Evolutionary conservation across 1,139 yeast genomes (phyloP).

Genomic region (Taphrina sp.): DNA sequence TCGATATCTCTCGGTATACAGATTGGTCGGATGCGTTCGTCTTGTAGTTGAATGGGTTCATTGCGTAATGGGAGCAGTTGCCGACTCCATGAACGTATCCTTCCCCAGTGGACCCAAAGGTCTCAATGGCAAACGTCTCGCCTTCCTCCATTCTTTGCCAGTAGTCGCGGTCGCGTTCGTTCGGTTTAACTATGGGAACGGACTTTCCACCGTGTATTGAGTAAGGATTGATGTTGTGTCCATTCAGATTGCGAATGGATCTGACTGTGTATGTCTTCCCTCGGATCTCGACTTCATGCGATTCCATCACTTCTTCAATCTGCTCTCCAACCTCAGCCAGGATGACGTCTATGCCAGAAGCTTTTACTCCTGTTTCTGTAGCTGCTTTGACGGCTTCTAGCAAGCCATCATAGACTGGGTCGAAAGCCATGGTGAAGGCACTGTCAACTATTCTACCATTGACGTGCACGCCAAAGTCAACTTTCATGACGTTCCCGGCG

Average conservation of each 20-base stretch:
- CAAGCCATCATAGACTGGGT: slow-evolving; percentile 75
- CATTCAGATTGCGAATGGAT: slow-evolving; percentile 87
- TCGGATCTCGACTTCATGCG: slow-evolving; percentile 84
- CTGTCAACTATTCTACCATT: slow-evolving; percentile 91
- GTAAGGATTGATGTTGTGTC: slow-evolving; percentile 84
- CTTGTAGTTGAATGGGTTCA: slow-evolving; percentile 39
- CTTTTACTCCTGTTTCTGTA: slow-evolving; percentile 87
- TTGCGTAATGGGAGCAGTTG: slow-evolving; percentile 91
- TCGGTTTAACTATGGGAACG: slow-evolving; percentile 80
- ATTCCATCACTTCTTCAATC: slow-evolving; percentile 95
- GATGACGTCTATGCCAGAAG: slow-evolving; percentile 94
- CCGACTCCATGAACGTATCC: slow-evolving; percentile 86
- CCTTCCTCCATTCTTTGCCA: slow-evolving; percentile 98
- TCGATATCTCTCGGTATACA: slow-evolving; percentile 53
- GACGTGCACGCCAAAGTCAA: slow-evolving; percentile 95
- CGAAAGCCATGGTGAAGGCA: slow-evolving; percentile 90
- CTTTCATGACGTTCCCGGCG: slow-evolving; percentile 92
- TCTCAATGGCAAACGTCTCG: slow-evolving; percentile 95
- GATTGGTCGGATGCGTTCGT: slow-evolving; percentile 46
- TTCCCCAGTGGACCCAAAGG: slow-evolving; percentile 94
- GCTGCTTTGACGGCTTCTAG: slow-evolving; percentile 86
- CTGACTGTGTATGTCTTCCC: slow-evolving; percentile 84
- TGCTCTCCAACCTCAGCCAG: slow-evolving; percentile 94
- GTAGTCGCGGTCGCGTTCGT: slow-evolving; percentile 59
- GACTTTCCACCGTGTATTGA: slow-evolving; percentile 91